Evolutionary conservation across 352 stramenopile species (phyloP), one percentile per base, ranked within the genome.

Genomic region (Phytopythium oedochilum): DNA sequence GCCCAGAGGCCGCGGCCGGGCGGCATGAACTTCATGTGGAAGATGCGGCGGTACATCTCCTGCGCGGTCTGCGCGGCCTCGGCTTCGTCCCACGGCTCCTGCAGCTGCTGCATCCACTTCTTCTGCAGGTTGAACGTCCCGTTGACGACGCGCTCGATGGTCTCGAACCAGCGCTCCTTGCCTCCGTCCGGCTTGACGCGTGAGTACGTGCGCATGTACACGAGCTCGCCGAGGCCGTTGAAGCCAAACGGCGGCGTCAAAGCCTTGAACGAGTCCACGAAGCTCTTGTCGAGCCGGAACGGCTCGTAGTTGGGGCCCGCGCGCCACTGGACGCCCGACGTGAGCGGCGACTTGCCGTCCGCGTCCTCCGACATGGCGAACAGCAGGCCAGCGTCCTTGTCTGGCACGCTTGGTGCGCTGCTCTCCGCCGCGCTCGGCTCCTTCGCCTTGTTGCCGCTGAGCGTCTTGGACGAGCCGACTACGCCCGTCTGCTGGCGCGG

Each of bases 111-210:
- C 5, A 92, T 63, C 83, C 88, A 97, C 42, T 86, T 78, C 63
- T 96, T 95, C 60, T 97, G 90, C 86, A 98, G 96, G 49, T 66
- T 88, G 70, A 96, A 98, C 12, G 92, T 97, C 43, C 92, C 92
- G 55, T 98, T 97, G 26, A 98, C 89, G 42, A 98, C 92, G 22
- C 92, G 83, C 62, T 94, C 83, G 22, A 98, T 86, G 0, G 92
- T 97, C 59, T 98, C 84, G 53, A 76, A 88, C 92, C 92, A 98
- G 15, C 73, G 63, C 53, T 98, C 92, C 53, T 88, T 88, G 14
- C 68, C 77, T 17, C 77, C 79, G 59, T 97, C 86, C 18, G 55
- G 46, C 35, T 92, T 92, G 29, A 93, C 64, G 22, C 92, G 78
- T 25, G 92, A 86, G 70, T 98, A 98, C 47, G 92, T 97, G 23